phyloP scores from a whole-genome alignment of 2,329 filamentous ascomycete species.

The Cytospora mali region DNA sequence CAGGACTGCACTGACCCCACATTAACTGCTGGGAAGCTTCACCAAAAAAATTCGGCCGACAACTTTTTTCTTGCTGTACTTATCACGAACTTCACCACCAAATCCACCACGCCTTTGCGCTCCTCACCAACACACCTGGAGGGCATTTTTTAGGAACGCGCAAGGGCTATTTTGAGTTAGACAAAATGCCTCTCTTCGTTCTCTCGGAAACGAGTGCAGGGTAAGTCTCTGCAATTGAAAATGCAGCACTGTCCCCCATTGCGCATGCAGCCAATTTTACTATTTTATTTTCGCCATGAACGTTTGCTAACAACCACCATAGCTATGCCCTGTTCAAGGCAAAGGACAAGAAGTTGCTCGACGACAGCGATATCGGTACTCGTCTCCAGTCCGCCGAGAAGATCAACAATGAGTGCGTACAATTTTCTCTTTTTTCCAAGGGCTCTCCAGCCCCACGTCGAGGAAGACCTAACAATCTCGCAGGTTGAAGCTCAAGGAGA shows the following conservation, averaged over 20 bases:
- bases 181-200: constrained; percentile 85
- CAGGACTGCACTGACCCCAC: constrained; percentile 24
- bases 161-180: constrained; percentile 30
- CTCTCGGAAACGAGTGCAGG: constrained; percentile 89
- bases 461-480: constrained; percentile 25
- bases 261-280: constrained; percentile 7
- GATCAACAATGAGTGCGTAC: constrained; percentile 78
- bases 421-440: constrained; percentile 2
- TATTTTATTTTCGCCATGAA: background rate
- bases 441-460: background rate
- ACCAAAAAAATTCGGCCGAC: constrained; percentile 27
- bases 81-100: constrained; percentile 16
- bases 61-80: constrained; percentile 22
- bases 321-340: constrained; percentile 99
- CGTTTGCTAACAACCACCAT: constrained; percentile 38
- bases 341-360: constrained; percentile 94
- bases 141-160: constrained; percentile 27
- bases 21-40: constrained; percentile 19
- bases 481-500: constrained; percentile 93
- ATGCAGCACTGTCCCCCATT: background rate
- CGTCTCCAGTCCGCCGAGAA: constrained; percentile 81
- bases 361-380: constrained; percentile 74
- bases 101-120: constrained; percentile 24
- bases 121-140: constrained; percentile 32
- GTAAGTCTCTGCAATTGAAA: constrained; percentile 47